Evolutionary conservation across 2,329 filamentous ascomycete genomes (phyloP).

Genomic region (Bretziella fagacearum): DNA sequence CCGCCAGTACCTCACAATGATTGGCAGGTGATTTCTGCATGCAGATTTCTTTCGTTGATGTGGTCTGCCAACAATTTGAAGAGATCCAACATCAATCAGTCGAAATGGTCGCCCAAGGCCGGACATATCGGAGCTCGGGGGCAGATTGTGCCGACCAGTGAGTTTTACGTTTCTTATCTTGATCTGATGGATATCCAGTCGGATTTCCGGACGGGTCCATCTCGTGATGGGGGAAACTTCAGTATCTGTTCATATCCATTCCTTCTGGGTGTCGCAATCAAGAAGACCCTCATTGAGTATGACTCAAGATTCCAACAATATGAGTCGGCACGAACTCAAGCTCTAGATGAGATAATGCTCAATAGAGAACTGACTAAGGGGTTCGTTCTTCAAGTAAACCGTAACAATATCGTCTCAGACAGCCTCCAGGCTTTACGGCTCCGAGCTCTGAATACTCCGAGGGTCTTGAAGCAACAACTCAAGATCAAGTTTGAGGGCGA

Average conservation of each 20-base stretch:
- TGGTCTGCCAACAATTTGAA: constrained; percentile 58
- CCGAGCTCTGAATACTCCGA: neutral
- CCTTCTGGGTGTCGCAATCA: constrained; percentile 78
- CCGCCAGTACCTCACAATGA: constrained; percentile 36
- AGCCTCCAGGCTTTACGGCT: constrained; percentile 73
- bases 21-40: constrained; percentile 74
- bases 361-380: constrained; percentile 29
- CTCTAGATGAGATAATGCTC: neutral
- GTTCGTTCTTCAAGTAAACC: constrained; percentile 57
- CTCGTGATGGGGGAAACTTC: constrained; percentile 47
- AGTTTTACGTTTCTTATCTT: constrained; percentile 75
- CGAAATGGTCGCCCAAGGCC: neutral
- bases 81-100: no score
- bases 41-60: constrained; percentile 61
- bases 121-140: constrained; percentile 23
- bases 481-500: constrained; percentile 72
- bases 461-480: neutral
- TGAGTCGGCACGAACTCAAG: neutral
- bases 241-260: constrained; percentile 88
- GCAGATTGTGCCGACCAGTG: constrained; percentile 59
- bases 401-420: constrained; percentile 78
- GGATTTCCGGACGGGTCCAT: neutral
- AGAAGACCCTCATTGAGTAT: constrained; percentile 77
- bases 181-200: constrained; percentile 37
- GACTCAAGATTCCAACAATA: constrained; percentile 38